Percentiles rank a stretch among this genome's conserved stretches.
phyloP scores from a whole-genome alignment of 768 basidiomycete genomes.

The Collybia sp. region DNA sequence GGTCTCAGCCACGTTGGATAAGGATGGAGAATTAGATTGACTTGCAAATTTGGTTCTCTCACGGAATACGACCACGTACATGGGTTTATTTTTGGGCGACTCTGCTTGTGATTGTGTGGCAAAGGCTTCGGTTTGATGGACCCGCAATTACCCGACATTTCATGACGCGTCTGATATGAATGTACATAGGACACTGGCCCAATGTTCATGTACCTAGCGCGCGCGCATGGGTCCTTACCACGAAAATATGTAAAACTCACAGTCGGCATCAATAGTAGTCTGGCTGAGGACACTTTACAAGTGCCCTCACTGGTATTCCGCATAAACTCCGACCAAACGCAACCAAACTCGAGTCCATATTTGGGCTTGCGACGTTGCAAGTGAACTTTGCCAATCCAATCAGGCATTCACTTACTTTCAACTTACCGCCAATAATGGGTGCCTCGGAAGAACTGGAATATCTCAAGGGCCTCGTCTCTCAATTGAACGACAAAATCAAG shows the following conservation, averaged over 20 bases:
- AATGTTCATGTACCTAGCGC: no score
- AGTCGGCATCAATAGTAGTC: no score
- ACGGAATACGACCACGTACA: conserved; percentile 17
- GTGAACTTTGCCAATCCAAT: conserved; percentile 12
- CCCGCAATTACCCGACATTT: no score
- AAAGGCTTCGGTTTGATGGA: neutral
- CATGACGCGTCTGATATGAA: no score
- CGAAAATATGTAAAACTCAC: no score
- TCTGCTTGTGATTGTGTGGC: conserved; percentile 4
- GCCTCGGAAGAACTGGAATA: conserved; percentile 83
- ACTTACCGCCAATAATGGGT: conserved; percentile 41
- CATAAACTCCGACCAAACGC: conserved; percentile 8
- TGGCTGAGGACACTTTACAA: no score
- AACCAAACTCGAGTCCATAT: no score
- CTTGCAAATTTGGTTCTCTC: neutral
- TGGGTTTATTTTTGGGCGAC: conserved; percentile 14
- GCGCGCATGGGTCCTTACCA: no score
- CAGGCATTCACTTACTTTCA: conserved; percentile 6
- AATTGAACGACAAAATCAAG: conserved; percentile 88
- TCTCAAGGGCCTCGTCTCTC: conserved; percentile 86
- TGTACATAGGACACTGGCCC: no score
- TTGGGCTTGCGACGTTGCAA: conserved; percentile 10
- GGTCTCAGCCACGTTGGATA: no score
- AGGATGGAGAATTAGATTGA: no score
- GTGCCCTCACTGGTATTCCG: no score